Conservation (phyloP, 345 rosid genomes). For the Pugionium dolabratum region DNA sequence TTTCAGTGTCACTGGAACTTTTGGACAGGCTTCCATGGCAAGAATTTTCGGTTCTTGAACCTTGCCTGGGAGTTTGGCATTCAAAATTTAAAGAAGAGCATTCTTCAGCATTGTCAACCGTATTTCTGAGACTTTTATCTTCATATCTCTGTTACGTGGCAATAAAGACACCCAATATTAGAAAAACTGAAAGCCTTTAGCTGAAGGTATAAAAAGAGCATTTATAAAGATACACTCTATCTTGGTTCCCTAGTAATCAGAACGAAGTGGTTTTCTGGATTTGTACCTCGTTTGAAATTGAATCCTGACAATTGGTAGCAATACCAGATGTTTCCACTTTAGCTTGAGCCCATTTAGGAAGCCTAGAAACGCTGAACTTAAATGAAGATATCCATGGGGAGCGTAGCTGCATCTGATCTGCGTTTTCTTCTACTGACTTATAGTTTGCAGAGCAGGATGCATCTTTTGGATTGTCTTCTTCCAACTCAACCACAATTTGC, state of each 20-base stretch:
- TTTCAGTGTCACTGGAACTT: conserved; percentile 43
- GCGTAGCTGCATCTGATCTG: conserved; percentile 34
- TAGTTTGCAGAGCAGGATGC: conserved; percentile 30
- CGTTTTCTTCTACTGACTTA: conserved; percentile 35
- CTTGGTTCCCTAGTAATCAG: no score
- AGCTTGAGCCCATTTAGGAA: conserved; percentile 87
- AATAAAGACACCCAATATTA: conserved; percentile 13
- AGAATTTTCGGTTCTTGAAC: conserved; percentile 35
- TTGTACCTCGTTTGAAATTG: conserved; percentile 56
- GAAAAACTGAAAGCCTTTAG: conserved; percentile 7
- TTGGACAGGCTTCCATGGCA: conserved; percentile 46
- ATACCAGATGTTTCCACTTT: conserved; percentile 48
- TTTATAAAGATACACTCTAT: no score
- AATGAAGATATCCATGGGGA: conserved; percentile 59
- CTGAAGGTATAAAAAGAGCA: background rate
- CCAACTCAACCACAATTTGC: conserved; percentile 42
- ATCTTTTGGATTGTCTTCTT: conserved; percentile 47
- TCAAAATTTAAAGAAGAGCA: conserved; percentile 42
- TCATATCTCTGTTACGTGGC: conserved; percentile 41
- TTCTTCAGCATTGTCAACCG: conserved; percentile 34
- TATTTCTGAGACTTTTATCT: conserved; percentile 31
- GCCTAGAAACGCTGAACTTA: conserved; percentile 73
- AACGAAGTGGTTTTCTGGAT: conserved; percentile 6
- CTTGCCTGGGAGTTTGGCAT: conserved; percentile 50
- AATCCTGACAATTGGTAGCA: conserved; percentile 40